Percentiles rank a stretch among this genome's conserved stretches.
These are phyloP conservation scores for Cyclospora cayetanensis DNA, from an alignment of 169 alveolate species.

Conservation along the genomic window DNA sequence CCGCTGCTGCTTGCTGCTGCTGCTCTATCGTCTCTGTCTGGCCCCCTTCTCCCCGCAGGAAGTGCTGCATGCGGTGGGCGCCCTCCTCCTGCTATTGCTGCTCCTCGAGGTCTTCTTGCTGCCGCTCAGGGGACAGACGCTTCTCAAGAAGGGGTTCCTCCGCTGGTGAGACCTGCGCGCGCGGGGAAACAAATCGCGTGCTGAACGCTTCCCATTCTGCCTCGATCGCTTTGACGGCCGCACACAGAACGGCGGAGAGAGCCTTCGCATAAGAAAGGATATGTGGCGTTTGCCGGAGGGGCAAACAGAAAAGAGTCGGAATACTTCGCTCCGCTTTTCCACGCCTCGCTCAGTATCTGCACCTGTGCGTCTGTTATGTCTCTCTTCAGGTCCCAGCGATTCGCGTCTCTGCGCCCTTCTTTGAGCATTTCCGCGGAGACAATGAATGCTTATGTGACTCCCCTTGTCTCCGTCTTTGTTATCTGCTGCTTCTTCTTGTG, in stretches of 20 bases:
- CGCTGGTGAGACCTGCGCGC: too few relatives aligned
- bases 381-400: neutral
- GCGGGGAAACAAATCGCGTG: too few relatives aligned
- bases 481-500: constrained; percentile 69
- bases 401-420: constrained; percentile 1
- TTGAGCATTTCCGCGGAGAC: neutral
- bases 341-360: too few relatives aligned
- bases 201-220: too few relatives aligned
- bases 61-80: neutral
- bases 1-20: constrained; percentile 51
- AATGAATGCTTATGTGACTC: constrained; percentile 10
- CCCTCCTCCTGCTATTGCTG: constrained; percentile 13
- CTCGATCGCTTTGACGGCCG: too few relatives aligned
- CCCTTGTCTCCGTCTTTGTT: constrained; percentile 68
- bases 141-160: too few relatives aligned
- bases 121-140: neutral
- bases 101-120: neutral
- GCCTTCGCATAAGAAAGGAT: neutral
- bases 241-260: too few relatives aligned
- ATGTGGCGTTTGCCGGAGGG: neutral
- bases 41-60: neutral
- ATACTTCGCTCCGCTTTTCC: too few relatives aligned
- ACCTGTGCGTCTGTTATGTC: too few relatives aligned
- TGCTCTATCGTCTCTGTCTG: neutral
- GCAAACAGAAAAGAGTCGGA: neutral